Evolutionary conservation across 805 yeast species (phyloP).

Genomic region (Pichia exigua): DNA sequence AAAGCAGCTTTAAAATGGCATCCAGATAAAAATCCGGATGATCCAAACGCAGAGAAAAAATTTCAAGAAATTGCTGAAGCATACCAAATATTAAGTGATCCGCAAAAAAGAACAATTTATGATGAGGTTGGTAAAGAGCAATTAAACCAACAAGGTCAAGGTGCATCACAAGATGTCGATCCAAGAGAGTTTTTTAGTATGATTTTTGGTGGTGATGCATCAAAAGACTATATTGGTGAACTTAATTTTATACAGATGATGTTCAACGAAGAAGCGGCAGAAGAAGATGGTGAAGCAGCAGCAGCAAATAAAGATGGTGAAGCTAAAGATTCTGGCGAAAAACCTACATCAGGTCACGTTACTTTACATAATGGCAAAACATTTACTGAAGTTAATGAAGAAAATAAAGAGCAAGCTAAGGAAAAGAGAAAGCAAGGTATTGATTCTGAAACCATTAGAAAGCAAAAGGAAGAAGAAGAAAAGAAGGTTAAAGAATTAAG

Average conservation of each 20-base stretch:
- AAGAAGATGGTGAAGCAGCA: conserved; percentile 38
- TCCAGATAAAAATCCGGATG: conserved; percentile 76
- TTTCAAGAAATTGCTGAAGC: conserved; percentile 62
- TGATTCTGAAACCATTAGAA: conserved; percentile 22
- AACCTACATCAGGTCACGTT: not conserved
- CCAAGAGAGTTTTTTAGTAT: conserved; percentile 63
- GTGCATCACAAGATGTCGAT: conserved; percentile 58
- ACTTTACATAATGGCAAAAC: conserved; percentile 10
- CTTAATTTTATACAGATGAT: conserved; percentile 70
- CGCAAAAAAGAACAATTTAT: conserved; percentile 53
- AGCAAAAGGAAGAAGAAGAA: conserved; percentile 29
- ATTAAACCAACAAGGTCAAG: conserved; percentile 33
- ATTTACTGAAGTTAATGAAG: conserved; percentile 10
- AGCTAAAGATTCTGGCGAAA: not conserved
- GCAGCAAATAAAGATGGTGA: conserved; percentile 20
- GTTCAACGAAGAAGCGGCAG: conserved; percentile 30
- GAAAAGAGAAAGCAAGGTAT: conserved; percentile 14
- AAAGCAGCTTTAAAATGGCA: conserved; percentile 69
- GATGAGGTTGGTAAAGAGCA: conserved; percentile 72
- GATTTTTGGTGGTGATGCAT: conserved; percentile 88
- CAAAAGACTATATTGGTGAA: conserved; percentile 83
- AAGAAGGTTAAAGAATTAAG: conserved; percentile 51
- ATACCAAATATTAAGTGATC: conserved; percentile 69
- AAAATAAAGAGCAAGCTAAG: conserved; percentile 8
- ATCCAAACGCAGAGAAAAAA: conserved; percentile 66